phyloP scores from a whole-genome alignment of 1,139 yeast genomes.

The Scheffersomyces segobiensis region DNA sequence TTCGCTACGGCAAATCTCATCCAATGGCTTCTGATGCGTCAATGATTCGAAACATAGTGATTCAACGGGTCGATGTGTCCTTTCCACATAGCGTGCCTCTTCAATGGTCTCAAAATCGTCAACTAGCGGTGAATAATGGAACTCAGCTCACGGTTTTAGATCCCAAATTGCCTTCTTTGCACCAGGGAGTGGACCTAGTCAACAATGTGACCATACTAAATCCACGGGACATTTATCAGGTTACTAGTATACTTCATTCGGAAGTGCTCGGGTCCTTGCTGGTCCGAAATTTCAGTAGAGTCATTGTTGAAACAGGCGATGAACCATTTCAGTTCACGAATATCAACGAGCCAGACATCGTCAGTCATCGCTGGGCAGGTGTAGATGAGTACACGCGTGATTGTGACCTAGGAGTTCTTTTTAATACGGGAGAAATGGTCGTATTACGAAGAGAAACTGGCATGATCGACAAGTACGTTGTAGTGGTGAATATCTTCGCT shows the following conservation, averaged over 20 bases:
- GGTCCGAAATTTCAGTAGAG: slow-evolving; percentile 27
- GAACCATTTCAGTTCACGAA: slow-evolving; percentile 31
- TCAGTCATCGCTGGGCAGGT: slow-evolving; percentile 40
- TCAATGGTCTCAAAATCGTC: slow-evolving; percentile 39
- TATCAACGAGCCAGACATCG: slow-evolving; percentile 35
- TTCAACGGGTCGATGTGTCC: slow-evolving; percentile 25
- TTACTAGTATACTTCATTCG: slow-evolving; percentile 26
- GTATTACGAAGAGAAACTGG: slow-evolving; percentile 28
- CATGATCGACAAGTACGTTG: slow-evolving; percentile 23
- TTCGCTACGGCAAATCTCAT: slow-evolving; percentile 4
- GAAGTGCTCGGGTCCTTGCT: slow-evolving; percentile 32
- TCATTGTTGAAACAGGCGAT: slow-evolving; percentile 29
- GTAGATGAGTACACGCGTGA: slow-evolving; percentile 24
- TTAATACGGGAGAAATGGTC: slow-evolving; percentile 42
- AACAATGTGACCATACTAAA: slow-evolving; percentile 20
- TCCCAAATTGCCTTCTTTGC: slow-evolving; percentile 41
- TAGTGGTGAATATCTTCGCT: slow-evolving; percentile 29
- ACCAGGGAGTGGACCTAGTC: slow-evolving; percentile 22
- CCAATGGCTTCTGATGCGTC: slow-evolving; percentile 10
- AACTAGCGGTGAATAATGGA: slow-evolving; percentile 40
- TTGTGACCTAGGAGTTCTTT: slow-evolving; percentile 34
- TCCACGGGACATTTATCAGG: slow-evolving; percentile 28
- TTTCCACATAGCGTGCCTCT: slow-evolving; percentile 29
- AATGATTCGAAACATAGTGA: slow-evolving; percentile 20
- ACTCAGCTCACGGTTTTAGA: slow-evolving; percentile 36